Conservation (phyloP, 331 rosid species). For the Saraca asoca region DNA sequence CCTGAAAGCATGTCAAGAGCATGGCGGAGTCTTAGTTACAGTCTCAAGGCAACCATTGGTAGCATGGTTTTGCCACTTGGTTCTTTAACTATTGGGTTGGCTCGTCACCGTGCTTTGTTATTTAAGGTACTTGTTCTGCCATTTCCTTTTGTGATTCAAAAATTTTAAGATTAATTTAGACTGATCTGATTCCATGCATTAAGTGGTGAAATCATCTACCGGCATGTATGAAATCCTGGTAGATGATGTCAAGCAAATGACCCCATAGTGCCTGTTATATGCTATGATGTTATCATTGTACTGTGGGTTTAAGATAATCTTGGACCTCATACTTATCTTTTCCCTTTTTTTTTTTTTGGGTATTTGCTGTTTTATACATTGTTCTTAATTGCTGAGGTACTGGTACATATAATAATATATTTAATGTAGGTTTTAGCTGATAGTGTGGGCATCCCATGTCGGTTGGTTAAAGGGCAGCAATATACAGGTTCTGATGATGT, state of each 20-base stretch:
- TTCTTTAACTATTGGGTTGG: slow-evolving; percentile 85
- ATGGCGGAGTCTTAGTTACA: slow-evolving; percentile 76
- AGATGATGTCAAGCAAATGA: slow-evolving; percentile 25
- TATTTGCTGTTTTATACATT: slow-evolving; percentile 4
- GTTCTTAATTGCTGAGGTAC: slow-evolving; percentile 1
- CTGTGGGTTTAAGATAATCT: slow-evolving; percentile 21
- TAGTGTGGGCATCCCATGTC: slow-evolving; percentile 81
- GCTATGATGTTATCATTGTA: slow-evolving; percentile 16
- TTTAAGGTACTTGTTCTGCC: slow-evolving; percentile 67
- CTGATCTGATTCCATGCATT: neutral
- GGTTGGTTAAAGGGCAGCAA: slow-evolving; percentile 84
- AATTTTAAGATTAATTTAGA: slow-evolving; percentile 15
- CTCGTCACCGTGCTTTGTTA: slow-evolving; percentile 96
- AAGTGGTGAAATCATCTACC: slow-evolving; percentile 24
- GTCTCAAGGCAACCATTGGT: slow-evolving; percentile 81
- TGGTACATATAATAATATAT: slow-evolving; percentile 14
- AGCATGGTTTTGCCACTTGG: slow-evolving; percentile 97
- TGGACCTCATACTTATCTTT: slow-evolving; percentile 7
- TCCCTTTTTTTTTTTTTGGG: too few relatives aligned
- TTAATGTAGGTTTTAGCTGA: slow-evolving; percentile 82
- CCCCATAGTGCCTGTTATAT: slow-evolving; percentile 1
- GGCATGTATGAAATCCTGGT: slow-evolving; percentile 4
- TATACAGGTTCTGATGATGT: slow-evolving; percentile 81
- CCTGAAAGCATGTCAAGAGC: slow-evolving; percentile 74
- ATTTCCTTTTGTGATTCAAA: slow-evolving; percentile 19